phyloP scores from a whole-genome alignment of 2,329 filamentous ascomycete genomes.

The Ophiostoma novo-ulmi region DNA sequence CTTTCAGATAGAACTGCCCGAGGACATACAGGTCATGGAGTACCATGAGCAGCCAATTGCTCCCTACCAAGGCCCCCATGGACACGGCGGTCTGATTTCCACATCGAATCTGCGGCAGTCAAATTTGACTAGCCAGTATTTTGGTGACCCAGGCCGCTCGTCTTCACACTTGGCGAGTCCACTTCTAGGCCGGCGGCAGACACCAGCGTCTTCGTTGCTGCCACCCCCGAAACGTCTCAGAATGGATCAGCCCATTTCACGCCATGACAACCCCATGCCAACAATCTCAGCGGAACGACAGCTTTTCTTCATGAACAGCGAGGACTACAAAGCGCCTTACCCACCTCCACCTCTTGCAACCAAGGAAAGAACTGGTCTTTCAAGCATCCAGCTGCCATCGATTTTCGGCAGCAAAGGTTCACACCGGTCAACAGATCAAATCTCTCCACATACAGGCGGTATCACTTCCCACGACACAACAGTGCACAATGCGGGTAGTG shows the following conservation, averaged over 20 bases:
- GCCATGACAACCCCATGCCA: not conserved
- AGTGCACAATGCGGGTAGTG: not conserved
- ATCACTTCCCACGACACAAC: not conserved
- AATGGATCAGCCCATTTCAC: not conserved
- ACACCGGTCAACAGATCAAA: not conserved
- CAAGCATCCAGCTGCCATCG: not conserved
- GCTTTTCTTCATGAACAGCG: not conserved
- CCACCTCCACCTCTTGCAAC: constrained; percentile 8
- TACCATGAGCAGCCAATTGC: not conserved
- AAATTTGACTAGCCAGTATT: not conserved
- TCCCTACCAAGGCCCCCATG: not conserved
- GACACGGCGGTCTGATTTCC: not conserved
- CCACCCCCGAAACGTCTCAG: not conserved
- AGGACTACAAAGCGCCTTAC: not conserved
- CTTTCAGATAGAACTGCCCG: not conserved
- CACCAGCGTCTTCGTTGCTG: not conserved
- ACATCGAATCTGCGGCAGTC: not conserved
- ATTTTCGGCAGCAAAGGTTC: constrained; percentile 6
- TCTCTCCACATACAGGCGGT: not conserved
- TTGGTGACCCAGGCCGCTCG: not conserved
- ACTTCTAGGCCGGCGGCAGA: not conserved
- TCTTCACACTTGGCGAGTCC: not conserved
- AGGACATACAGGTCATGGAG: not conserved
- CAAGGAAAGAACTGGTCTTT: not conserved
- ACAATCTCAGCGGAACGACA: not conserved